Evolutionary conservation across 75 land plant species (phyloP), one percentile per base, ranked within the genome.

Genomic region (Isoetes taiwanensis): DNA sequence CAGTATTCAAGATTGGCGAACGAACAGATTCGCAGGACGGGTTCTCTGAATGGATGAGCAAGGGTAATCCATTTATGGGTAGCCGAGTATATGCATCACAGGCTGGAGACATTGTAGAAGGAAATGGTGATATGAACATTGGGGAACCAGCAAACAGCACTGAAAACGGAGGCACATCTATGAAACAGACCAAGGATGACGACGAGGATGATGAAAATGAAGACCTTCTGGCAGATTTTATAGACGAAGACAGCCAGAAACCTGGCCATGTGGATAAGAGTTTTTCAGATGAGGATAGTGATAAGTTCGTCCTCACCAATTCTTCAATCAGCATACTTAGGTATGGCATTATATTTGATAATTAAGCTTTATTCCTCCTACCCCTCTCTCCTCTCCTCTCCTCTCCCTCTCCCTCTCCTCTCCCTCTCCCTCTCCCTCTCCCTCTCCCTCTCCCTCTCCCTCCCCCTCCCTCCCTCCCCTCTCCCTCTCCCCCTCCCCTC

Each of bases 181-280:
- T 19, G n/a, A n/a, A n/a, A n/a, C n/a, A n/a, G n/a, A n/a, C n/a
- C n/a, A n/a, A n/a, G n/a, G n/a, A n/a, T n/a, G 55, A 64, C 38
- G 69, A 61, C 52, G 67, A 72, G 2, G 98, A 87, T 29, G 96
- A 88, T 56, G 98, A 93, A 63, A 80, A 70, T 78, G 98, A 93
- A 66, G 98, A 93, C 61, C 83, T 93, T 40, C 73, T 84, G 10
- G 98, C 98, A 28, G 98, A 93, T 65, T 93, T 88, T 59, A 93
- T 93, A 68, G 98, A 93, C 75, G 98, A 93, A 53, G 98, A 93
- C 64, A 93, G 95, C 57, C 98, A 93, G 65, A 80, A 81, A 16
- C 98, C 98, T 10, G 84, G 96, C 48, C 71, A 95, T 9, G 61
- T 75, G 43, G 64, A 76, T 19, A 78, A 66, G 60, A 57, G 39